Base-by-base conservation (phyloP, 352 stramenopile species). In the Globisporangium splendens region DNA sequence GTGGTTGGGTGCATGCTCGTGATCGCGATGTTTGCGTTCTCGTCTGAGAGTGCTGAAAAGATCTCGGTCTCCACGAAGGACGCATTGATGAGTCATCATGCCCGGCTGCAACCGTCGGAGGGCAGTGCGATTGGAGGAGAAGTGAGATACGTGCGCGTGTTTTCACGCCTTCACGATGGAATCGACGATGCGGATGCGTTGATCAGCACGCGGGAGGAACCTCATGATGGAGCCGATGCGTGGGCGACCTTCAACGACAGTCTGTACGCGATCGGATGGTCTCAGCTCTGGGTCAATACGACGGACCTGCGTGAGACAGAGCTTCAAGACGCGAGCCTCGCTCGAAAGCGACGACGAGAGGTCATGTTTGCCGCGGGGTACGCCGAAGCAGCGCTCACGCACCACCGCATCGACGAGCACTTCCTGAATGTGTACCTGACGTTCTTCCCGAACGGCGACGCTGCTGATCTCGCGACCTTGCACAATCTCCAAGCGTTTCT, bases 321-420 rank as follows among this genome's bases (percentile, higher is more conserved):
- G 33, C 62, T 65, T 1, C 31, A 59, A 1, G 63, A 77, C 28
- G 22, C 22, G 0, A 15, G 33, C 11, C 17, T 56, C 2, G 43
- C 55, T 2, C 49, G 53, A 0, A n/a, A 54, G 49, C 56, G 71
- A 46, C 65, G 72, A 13, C 35, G 62, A 1, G 60, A 79, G 41
- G 68, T 72, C 44, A 73, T 84, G 62, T 86, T 71, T 39, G 79
- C 79, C 11, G 79, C 75, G 4, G 79, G 79, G 0, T 90, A 83
- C 44, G 69, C 75, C 0, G 77, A 90, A 55, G 79, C 73, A 1
- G 59, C 73, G 28, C 60, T 90, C 17, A 90, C 77, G 2, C 76
- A 86, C 46, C 71, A 72, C n/a, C 75, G 75, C 18, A 90, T 90
- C 46, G 71, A 85, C 59, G 53, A 87, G 52, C 79, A 90, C 58